Evolutionary conservation across 2,329 filamentous ascomycete species (phyloP).

Genomic region (Clarireedia sp.): DNA sequence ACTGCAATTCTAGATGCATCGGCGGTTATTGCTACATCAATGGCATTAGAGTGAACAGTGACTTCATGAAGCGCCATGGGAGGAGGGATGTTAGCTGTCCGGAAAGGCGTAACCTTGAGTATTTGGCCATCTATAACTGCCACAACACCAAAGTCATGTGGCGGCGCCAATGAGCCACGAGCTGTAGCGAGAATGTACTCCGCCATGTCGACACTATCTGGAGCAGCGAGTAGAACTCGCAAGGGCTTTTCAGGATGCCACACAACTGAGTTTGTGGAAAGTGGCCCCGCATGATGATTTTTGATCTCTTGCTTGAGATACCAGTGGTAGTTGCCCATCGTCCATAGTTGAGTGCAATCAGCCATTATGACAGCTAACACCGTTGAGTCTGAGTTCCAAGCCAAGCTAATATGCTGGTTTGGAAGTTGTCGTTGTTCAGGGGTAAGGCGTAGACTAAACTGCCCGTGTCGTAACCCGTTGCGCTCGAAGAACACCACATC

Average conservation of each 20-base stretch:
- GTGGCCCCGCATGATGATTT: slow-evolving; percentile 30
- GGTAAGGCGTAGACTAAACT: slow-evolving; percentile 71
- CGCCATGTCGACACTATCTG: slow-evolving; percentile 45
- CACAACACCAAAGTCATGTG: slow-evolving; percentile 70
- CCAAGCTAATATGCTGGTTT: slow-evolving; percentile 54
- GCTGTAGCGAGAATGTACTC: slow-evolving; percentile 63
- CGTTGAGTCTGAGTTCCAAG: slow-evolving; percentile 89
- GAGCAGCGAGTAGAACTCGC: slow-evolving; percentile 49
- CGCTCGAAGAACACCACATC: slow-evolving; percentile 94
- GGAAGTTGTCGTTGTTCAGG: slow-evolving; percentile 48
- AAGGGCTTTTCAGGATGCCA: slow-evolving; percentile 89
- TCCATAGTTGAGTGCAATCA: slow-evolving; percentile 85
- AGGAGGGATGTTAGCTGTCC: slow-evolving; percentile 78
- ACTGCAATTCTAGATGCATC: slow-evolving; percentile 61
- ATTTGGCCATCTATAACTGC: slow-evolving; percentile 75
- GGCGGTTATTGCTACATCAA: slow-evolving; percentile 68
- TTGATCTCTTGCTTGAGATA: slow-evolving; percentile 88
- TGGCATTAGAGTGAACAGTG: slow-evolving; percentile 48
- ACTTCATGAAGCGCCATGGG: slow-evolving; percentile 85
- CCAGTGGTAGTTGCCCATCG: slow-evolving; percentile 95
- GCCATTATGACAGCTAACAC: slow-evolving; percentile 74
- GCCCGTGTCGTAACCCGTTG: slow-evolving; percentile 92
- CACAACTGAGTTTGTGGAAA: slow-evolving; percentile 30
- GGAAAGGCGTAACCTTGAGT: slow-evolving; percentile 79
- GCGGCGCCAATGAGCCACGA: slow-evolving; percentile 61